Evolutionary conservation across 805 yeast species (phyloP).

Genomic region (Gaillardinia entomophila): DNA sequence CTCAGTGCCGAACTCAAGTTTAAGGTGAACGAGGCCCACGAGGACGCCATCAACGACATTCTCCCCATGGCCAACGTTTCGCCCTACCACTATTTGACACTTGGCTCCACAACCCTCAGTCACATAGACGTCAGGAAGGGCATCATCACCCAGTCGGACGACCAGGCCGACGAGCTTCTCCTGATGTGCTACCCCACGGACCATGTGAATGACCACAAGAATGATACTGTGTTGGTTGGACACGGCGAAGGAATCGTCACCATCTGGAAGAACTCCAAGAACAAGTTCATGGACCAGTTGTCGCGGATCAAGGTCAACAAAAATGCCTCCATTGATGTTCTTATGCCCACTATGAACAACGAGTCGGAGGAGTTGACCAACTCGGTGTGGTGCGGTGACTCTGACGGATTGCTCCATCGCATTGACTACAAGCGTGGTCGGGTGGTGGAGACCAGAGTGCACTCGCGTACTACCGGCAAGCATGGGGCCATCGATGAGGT

Average conservation of each 20-base stretch:
- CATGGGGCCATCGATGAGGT: conserved; percentile 62
- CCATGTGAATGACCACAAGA: conserved; percentile 41
- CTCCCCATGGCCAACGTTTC: conserved; percentile 64
- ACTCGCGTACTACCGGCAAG: conserved; percentile 40
- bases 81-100: conserved; percentile 69
- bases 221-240: conserved; percentile 67
- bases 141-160: conserved; percentile 62
- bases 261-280: conserved; percentile 72
- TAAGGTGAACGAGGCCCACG: conserved; percentile 54
- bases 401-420: conserved; percentile 67
- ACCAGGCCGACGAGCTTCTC: conserved; percentile 90
- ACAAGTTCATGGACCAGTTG: conserved; percentile 70
- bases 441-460: conserved; percentile 60
- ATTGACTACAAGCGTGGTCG: conserved; percentile 62
- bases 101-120: conserved; percentile 78
- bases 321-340: conserved; percentile 69
- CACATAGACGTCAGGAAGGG: conserved; percentile 77
- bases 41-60: conserved; percentile 74
- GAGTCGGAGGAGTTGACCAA: conserved; percentile 41
- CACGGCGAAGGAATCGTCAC: conserved; percentile 91
- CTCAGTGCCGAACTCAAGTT: conserved; percentile 40
- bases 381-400: conserved; percentile 72
- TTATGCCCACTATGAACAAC: conserved; percentile 51
- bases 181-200: conserved; percentile 63
- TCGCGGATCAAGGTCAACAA: conserved; percentile 64